Base-by-base conservation (phyloP, 2,329 filamentous ascomycete genomes). In the Coleophoma crateriformis region DNA sequence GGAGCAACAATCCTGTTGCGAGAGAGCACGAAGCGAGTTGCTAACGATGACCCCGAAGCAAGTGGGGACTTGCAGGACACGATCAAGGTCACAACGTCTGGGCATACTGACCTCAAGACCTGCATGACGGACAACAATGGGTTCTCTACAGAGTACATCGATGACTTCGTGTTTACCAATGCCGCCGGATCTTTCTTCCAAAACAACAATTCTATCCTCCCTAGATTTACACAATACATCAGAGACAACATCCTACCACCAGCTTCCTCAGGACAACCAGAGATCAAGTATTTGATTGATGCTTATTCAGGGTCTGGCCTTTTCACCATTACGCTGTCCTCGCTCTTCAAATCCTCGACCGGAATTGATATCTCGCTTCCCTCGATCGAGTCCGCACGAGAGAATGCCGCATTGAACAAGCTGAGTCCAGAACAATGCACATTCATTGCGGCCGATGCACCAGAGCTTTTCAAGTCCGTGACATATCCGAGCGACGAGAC, bases 171-270 rank as follows among this genome's bases (percentile, higher is more conserved):
- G 63, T 96, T 99, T 72, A 85, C 85, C 66, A 97, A 95, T 72
- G 89, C 88, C 3, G 94, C 94, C 11, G 91, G 91, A 52, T 84
- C 89, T 47, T 99, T 99, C 74, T 99, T 99, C 80, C 94, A 99
- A 66, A 99, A 99, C 77, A 99, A 99, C 79, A 97, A 97, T 75
- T 95, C 90, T 49, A 97, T 99, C 69, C 84, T 99, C 20, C 83
- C 88, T 32, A 71, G 75, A 14, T 95, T 97, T 70, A 95, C 90
- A 13, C 78, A 82, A 57, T 96, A 95, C 73, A 88, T 97, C 65
- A 87, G 90, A 54, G 77, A 87, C 35, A 81, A 87, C 67, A 87
- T 92, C 62, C 75, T 91, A 2, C 84, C 83, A 0, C 70, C 76
- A 3, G 33, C 59, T 44, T 46, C 62, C 32, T 50, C 61, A 33